phyloP scores from a whole-genome alignment of 495 filamentous ascomycete species.

The Aspergillus incahuasiensis region DNA sequence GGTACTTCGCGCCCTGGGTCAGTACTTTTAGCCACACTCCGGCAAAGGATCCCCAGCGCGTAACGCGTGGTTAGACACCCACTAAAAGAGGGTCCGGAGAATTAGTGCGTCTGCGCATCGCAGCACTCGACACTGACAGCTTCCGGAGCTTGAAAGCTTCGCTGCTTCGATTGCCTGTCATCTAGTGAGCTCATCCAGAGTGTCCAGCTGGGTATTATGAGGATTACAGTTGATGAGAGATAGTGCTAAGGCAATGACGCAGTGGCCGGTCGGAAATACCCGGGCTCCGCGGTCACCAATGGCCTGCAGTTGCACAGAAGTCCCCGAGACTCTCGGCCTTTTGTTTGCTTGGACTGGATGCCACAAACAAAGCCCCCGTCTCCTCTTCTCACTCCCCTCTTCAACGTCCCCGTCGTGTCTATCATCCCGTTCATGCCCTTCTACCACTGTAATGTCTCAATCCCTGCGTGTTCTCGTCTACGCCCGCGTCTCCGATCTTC shows the following conservation, averaged over 20 bases:
- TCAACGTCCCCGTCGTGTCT: background rate
- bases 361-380: no score
- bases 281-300: background rate
- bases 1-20: background rate
- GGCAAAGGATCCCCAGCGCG: background rate
- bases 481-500: slow-evolving; percentile 22
- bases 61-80: background rate
- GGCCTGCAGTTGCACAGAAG: background rate
- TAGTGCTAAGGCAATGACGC: background rate
- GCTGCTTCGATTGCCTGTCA: no score
- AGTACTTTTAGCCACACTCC: slow-evolving; percentile 4
- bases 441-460: background rate
- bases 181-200: no score
- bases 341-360: background rate
- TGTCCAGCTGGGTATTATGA: no score
- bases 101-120: background rate
- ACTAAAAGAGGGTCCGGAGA: background rate
- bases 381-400: background rate
- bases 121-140: background rate
- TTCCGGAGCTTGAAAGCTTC: no score
- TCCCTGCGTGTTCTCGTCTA: slow-evolving; percentile 16
- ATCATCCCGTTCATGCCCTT: background rate
- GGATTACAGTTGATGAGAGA: no score
- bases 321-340: background rate
- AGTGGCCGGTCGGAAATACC: background rate